Base-by-base conservation (phyloP, 768 basidiomycete species). In the Lepiota brunneoincarnata region DNA sequence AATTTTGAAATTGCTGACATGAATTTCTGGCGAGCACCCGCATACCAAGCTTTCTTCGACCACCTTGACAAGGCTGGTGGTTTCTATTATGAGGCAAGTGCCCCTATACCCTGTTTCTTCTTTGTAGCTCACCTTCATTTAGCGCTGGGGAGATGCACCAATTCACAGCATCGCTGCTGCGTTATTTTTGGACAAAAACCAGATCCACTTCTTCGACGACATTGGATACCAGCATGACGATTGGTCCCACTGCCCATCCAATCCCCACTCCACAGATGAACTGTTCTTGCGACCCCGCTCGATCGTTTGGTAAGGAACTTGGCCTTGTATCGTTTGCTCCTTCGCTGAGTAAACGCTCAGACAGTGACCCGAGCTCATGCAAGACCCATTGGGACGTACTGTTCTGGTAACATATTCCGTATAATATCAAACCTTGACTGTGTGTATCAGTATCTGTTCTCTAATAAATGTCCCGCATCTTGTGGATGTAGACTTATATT, bases 101-200 rank as follows among this genome's bases (percentile, higher is more conserved):
- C 62, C 37, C 20, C n/a, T 9, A 20, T 37, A n/a, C 73, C 69
- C 58, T 75, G 31, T 31, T 17, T 45, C 42, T 15, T 26, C 34
- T 63, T 66, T 67, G 38, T 71, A 69, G 69, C 74, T 75, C 40
- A 0, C 47, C 7, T 17, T 28, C 76, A 39, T 11, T 24, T 57
- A 88, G 80, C 80, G 87, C 9, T 89, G 88, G 89, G 91, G 91
- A 10, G 92, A 93, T 64, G 92, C 91, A 0, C 91, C 90, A 0
- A 87, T 94, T 0, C 92, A 94, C 63, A 87, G 84, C 34, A 89
- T 93, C 50, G 91, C 82, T 2, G 91, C 85, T 1, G 80, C 89
- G 0, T 69, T 93, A 21, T 88, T 93, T 61, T 78, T 83, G 3
- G 69, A 72, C 18, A 84, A 82, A 60, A 78, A 84, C n/a, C 83